Evolutionary conservation across 2,329 filamentous ascomycete genomes (phyloP), one percentile per base, ranked within the genome.

Genomic region (Ophiostoma montium): DNA sequence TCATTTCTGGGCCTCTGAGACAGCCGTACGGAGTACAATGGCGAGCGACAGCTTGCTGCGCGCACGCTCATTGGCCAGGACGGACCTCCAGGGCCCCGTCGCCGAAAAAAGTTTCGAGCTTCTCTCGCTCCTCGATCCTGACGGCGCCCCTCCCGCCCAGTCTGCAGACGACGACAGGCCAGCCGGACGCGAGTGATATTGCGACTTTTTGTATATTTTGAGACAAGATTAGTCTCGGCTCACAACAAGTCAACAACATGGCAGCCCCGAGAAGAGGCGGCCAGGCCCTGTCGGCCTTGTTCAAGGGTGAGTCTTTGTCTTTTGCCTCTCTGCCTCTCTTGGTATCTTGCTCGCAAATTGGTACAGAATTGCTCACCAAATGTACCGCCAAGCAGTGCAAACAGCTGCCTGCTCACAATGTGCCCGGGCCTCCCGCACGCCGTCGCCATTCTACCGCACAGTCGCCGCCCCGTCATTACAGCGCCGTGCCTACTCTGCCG

Each of bases 181-280:
- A 19, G 10, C 43, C 15, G 4, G 32, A 27, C 21, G 16, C 13
- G n/a, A 23, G 21, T n/a, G 8, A n/a, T 11, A n/a, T n/a, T n/a
- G n/a, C n/a, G n/a, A n/a, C n/a, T n/a, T n/a, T n/a, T n/a, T n/a
- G n/a, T n/a, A n/a, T 27, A 30, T 19, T 36, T 36, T 39, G 3
- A 2, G 35, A 44, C 38, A 32, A 43, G 32, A 43, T 8, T 13
- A 31, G 3, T 18, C 19, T 8, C 16, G 10, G 13, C 7, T 30
- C 19, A 15, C 32, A 18, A 11, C 31, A 13, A n/a, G 18, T 5
- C 10, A n/a, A 11, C 11, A 50, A 27, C n/a, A 75, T 80, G 76
- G 67, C 72, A 56, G 69, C 72, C 56, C 70, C 74, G 58, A 76
- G 75, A 66, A 74, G 75, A 69, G 74, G 76, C 55, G 63, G 70